Base-by-base conservation (phyloP, 768 basidiomycete genomes). In the Russula lepida region DNA sequence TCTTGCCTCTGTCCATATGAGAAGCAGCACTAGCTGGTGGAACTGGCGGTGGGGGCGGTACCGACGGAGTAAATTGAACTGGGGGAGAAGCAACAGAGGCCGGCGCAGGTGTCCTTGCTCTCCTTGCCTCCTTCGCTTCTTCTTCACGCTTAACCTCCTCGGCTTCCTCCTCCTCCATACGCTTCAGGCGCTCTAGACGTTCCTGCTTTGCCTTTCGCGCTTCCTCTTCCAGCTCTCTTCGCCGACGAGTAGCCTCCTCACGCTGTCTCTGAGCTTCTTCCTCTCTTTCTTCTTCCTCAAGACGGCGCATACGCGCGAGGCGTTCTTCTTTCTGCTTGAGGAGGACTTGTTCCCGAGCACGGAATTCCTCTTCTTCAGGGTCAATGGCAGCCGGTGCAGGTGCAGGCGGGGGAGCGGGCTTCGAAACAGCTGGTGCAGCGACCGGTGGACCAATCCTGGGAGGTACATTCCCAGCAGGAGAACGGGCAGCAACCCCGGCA, bases 261-360 rank as follows among this genome's bases (percentile, higher is more conserved):
- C 79, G 79, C 56, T 81, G 79, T 33, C 73, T 71, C 32, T 74
- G 79, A 56, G 77, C 77, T 6, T 77, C 81, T 51, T 83, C 81
- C 51, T 82, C 79, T 56, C 84, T 85, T 68, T 87, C 81, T 65
- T 79, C 75, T 48, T 63, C 62, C 71, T 93, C 89, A 21, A 92
- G 77, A 66, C 83, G 79, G 53, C 87, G 83, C 21, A 94, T 73
- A 52, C 86, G 77, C 49, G 80, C 87, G 19, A 78, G 79, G 1
- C 89, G 81, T n/a, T 81, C 91, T 66, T 87, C 87, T 3, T 83
- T 81, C 63, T 84, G 84, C 70, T 86, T 88, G 53, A 78, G 78
- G n/a, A 93, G 68, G 3, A 80, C 81, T 61, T 81, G 88, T 70
- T 93, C 88, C 13, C 87, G 81, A 13, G 78, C 82, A 56, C 79